Conservation (phyloP, 2,329 filamentous ascomycete genomes). For the Fusarium sublunatum region DNA sequence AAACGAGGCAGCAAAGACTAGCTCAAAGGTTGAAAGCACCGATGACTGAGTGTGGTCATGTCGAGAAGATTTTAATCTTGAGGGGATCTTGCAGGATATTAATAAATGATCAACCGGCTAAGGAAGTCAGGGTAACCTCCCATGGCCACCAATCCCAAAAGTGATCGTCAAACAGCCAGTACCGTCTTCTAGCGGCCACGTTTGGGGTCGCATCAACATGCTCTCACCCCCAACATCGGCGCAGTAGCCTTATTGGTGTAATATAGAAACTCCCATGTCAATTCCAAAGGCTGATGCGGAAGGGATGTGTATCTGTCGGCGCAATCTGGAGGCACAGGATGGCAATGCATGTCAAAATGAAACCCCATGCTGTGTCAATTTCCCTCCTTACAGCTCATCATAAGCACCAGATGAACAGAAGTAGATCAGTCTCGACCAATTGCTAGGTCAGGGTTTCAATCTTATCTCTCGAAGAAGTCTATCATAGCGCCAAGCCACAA, state of each 20-base stretch:
- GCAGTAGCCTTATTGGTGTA: constrained; percentile 40
- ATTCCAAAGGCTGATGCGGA: constrained; percentile 14
- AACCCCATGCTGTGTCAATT: constrained; percentile 11
- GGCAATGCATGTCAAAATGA: constrained; percentile 24
- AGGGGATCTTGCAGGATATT: constrained; percentile 40
- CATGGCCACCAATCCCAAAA: constrained; percentile 34
- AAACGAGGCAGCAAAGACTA: constrained; percentile 6
- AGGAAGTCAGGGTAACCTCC: constrained; percentile 20
- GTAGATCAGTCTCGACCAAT: neutral
- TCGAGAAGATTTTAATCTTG: constrained; percentile 13
- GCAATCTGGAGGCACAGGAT: constrained; percentile 24
- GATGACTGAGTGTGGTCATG: constrained; percentile 29
- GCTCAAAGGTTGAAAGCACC: constrained; percentile 18
- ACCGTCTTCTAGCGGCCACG: neutral
- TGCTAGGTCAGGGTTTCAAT: neutral
- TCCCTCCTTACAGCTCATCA: neutral
- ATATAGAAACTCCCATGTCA: constrained; percentile 38
- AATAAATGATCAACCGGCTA: constrained; percentile 42
- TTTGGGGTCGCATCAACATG: constrained; percentile 39
- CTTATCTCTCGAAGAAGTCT: neutral
- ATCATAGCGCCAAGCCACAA: neutral
- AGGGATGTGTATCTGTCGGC: constrained; percentile 9
- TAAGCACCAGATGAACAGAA: neutral
- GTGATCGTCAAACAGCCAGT: constrained; percentile 28
- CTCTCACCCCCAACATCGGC: constrained; percentile 34